A percentile compares a stretch with the other conserved stretches of the same genome.
Conservation (phyloP, 1,139 yeast species). For the Candida sp. region DNA sequence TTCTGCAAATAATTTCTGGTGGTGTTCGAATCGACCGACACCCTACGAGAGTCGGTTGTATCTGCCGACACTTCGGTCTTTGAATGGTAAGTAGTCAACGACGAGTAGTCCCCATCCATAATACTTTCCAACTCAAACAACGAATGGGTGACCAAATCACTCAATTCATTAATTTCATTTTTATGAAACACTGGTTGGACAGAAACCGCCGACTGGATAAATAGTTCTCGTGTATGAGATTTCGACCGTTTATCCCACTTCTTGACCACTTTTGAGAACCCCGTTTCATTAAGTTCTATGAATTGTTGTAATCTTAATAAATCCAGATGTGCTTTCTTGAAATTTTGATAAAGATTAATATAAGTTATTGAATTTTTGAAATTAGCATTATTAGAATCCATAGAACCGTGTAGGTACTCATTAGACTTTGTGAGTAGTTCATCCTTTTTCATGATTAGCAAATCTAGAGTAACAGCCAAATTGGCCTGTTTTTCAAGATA, state of each 20-base stretch:
- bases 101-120: slow-evolving; percentile 65
- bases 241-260: slow-evolving; percentile 98
- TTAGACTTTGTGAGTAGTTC: slow-evolving; percentile 46
- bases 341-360: slow-evolving; percentile 72
- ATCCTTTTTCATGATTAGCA: slow-evolving; percentile 67
- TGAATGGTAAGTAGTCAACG: slow-evolving; percentile 7
- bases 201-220: slow-evolving; percentile 87
- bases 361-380: slow-evolving; percentile 43
- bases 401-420: slow-evolving; percentile 28
- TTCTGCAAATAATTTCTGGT: slow-evolving; percentile 12
- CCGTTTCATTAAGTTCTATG: slow-evolving; percentile 91
- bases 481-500: slow-evolving; percentile 91
- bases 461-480: slow-evolving; percentile 71
- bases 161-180: slow-evolving; percentile 78
- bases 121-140: slow-evolving; percentile 83
- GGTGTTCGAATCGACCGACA: slow-evolving; percentile 1
- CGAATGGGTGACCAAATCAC: slow-evolving; percentile 76
- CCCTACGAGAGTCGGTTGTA: slow-evolving; percentile 2
- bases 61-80: not conserved
- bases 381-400: slow-evolving; percentile 16
- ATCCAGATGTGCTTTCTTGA: slow-evolving; percentile 87
- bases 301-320: slow-evolving; percentile 85
- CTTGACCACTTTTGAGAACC: slow-evolving; percentile 90
- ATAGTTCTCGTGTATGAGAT: slow-evolving; percentile 90
- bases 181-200: slow-evolving; percentile 97